Percentiles rank a stretch among this genome's conserved stretches.
Conservation (phyloP, 2,329 filamentous ascomycete genomes). For the Didymella keratinophila region DNA sequence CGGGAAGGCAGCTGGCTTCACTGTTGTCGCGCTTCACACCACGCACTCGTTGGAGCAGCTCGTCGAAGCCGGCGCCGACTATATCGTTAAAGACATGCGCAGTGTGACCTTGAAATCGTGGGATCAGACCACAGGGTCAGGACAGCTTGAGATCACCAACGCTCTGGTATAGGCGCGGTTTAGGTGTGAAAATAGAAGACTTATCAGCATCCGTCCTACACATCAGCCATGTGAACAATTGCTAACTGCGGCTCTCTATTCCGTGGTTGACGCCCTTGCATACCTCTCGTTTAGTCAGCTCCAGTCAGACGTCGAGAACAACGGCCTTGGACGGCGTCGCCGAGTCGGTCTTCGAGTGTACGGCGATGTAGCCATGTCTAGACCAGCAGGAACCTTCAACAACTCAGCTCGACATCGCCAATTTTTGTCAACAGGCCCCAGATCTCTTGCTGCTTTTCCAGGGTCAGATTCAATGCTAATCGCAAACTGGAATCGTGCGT, state of each 20-base stretch:
- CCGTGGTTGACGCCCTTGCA: constrained; percentile 11
- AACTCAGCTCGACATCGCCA: constrained; percentile 30
- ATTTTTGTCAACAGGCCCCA: neutral
- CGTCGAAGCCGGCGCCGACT: constrained; percentile 79
- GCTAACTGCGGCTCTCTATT: neutral
- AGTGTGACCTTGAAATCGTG: constrained; percentile 71
- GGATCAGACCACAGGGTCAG: constrained; percentile 63
- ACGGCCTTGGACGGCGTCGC: constrained; percentile 25
- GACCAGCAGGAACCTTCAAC: constrained; percentile 16
- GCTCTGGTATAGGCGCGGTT: constrained; percentile 54
- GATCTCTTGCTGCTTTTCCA: constrained; percentile 16
- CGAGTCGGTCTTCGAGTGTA: constrained; percentile 29
- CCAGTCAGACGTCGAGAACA: constrained; percentile 29
- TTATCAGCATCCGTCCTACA: constrained; percentile 5
- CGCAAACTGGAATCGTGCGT: constrained; percentile 32
- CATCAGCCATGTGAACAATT: constrained; percentile 7
- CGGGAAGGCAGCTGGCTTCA: constrained; percentile 86
- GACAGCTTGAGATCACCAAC: constrained; percentile 73
- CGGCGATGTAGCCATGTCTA: constrained; percentile 27
- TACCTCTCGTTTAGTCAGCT: constrained; percentile 23
- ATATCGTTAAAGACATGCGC: constrained; percentile 80
- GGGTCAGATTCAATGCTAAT: constrained; percentile 9
- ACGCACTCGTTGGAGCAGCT: constrained; percentile 80
- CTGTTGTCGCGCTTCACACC: constrained; percentile 83
- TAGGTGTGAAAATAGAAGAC: constrained; percentile 16